Conservation (phyloP, 2,329 filamentous ascomycete genomes). For the Graphilbum sp. region DNA sequence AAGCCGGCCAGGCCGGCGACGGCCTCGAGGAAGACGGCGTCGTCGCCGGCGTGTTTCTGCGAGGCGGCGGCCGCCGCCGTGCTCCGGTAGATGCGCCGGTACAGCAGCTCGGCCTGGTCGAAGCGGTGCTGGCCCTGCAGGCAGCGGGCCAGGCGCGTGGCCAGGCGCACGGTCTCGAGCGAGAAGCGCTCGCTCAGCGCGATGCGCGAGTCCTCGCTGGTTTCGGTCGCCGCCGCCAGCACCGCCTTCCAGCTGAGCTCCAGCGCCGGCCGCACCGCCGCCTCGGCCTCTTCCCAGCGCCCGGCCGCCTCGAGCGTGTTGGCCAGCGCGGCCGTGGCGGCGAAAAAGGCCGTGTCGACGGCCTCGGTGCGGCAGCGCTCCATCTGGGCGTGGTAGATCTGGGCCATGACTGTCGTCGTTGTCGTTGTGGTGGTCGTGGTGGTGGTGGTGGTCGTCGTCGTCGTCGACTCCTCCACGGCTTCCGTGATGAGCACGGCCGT, state of each 20-base stretch:
- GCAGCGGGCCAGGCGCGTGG: slow-evolving; percentile 18
- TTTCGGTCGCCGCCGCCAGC: slow-evolving; percentile 15
- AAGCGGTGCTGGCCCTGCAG: slow-evolving; percentile 19
- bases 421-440: no score
- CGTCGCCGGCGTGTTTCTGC: slow-evolving; percentile 15
- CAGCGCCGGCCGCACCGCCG: slow-evolving; percentile 17
- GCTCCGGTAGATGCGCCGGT: slow-evolving; percentile 20
- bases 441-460: no score
- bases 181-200: slow-evolving; percentile 15
- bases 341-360: slow-evolving; percentile 18
- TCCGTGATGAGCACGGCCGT: slow-evolving; percentile 6
- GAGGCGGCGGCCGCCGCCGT: slow-evolving; percentile 18
- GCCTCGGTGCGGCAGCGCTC: slow-evolving; percentile 17
- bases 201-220: no score
- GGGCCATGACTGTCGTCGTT: no score
- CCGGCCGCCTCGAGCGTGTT: slow-evolving; percentile 16
- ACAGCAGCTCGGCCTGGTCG: slow-evolving; percentile 21
- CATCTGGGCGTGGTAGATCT: slow-evolving; percentile 15
- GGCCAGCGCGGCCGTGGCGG: slow-evolving; percentile 18
- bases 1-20: slow-evolving; percentile 17
- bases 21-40: slow-evolving; percentile 14
- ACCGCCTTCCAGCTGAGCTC: slow-evolving; percentile 23
- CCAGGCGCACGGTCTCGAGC: slow-evolving; percentile 17
- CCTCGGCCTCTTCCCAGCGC: slow-evolving; percentile 20
- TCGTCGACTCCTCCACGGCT: no score